phyloP scores from a whole-genome alignment of 495 filamentous ascomycete species.

The Tuber borchii region DNA sequence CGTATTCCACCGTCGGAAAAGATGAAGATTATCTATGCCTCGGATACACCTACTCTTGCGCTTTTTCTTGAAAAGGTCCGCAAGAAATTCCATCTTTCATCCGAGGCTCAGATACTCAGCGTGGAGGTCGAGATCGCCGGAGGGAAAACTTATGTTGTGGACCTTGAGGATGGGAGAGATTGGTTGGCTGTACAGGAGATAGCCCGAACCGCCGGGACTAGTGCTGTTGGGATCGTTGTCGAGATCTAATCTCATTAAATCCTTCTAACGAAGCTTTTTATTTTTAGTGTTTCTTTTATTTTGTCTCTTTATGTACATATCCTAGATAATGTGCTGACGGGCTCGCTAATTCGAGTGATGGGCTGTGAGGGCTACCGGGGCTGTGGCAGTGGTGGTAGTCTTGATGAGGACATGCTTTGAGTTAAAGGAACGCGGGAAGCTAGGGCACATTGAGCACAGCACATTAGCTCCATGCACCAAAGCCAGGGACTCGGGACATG shows the following conservation, averaged over 20 bases:
- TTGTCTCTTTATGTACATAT: background rate
- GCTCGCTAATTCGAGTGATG: constrained; percentile 2
- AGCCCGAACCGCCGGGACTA: background rate
- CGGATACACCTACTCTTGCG: constrained; percentile 26
- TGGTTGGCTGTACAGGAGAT: constrained; percentile 27
- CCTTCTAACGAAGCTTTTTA: background rate
- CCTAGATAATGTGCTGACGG: constrained; percentile 1
- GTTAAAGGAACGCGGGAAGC: background rate
- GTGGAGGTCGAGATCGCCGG: constrained; percentile 29
- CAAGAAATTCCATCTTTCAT: constrained; percentile 28
- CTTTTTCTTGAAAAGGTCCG: constrained; percentile 28
- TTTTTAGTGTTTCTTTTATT: background rate
- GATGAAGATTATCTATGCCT: constrained; percentile 33
- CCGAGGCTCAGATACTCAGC: constrained; percentile 24
- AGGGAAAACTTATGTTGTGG: constrained; percentile 26
- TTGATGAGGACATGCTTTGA: background rate
- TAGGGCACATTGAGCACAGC: background rate
- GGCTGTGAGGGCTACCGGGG: background rate
- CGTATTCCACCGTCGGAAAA: constrained; percentile 26
- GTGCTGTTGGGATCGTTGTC: background rate
- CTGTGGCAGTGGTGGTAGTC: background rate
- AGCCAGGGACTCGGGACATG: background rate
- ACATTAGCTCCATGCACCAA: background rate
- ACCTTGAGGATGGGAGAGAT: constrained; percentile 31
- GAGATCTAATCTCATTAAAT: background rate